Evolutionary conservation across 805 yeast genomes (phyloP), one percentile per base, ranked within the genome.

Genomic region (Candida koratica): DNA sequence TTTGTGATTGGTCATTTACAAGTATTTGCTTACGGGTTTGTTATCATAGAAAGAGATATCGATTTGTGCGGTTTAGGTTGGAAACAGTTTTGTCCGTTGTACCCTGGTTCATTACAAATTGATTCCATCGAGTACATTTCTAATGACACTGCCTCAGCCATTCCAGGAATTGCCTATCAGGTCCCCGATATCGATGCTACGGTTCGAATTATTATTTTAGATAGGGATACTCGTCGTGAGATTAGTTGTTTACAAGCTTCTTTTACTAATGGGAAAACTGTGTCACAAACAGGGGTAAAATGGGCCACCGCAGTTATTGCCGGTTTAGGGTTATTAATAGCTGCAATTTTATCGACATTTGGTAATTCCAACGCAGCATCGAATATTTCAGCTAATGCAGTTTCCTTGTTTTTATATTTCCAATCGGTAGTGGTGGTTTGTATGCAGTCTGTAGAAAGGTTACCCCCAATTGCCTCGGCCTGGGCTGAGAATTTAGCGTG

Each of bases 221-320:
- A 73, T 36, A 52, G 53, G 9, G 53, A 61, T 40, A 53, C 65
- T 6, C 68, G 67, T 18, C 67, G 67, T 20, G 54, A 60, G 38
- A 52, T 82, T 38, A 86, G 88, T 25, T 87, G 96, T 56, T 68
- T 87, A 38, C 90, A 84, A 53, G 79, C 86, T 12, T 73, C 73
- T 41, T 79, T 87, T 53, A 52, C 80, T 14, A 87, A 87, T 54
- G 87, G 89, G 24, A 84, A 80, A 50, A 80, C 94, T 2, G 90
- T 87, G 14, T 64, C 84, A 28, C 95, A 86, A 53, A 68, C 75
- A 2, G 84, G 84, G 46, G 88, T 82, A 39, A 83, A 84, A 60
- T 89, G 97, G 97, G 95, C 86, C 26, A 86, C 96, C 13, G 97
- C 97, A 1, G 81, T 82, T 14, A 69, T 88, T 49, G 87, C 95